Evolutionary conservation across 139 green algal species (phyloP), one percentile per base, ranked within the genome.

Genomic region (Trebouxia sp.): DNA sequence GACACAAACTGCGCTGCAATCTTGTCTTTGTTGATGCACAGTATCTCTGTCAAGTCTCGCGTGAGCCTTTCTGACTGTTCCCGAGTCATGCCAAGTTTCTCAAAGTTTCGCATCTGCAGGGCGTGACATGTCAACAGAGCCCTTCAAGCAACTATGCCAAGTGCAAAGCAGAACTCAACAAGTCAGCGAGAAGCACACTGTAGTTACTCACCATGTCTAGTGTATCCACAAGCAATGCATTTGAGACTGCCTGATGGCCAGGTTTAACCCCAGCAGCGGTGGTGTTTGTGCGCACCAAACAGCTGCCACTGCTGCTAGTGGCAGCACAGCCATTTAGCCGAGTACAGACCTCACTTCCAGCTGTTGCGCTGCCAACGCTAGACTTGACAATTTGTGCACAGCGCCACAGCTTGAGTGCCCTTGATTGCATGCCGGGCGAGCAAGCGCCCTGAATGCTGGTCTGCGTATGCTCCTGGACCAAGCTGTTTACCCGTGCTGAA

Each of bases 1-100:
- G 87, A 81, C 0, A 94, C 89, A 39, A 93, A 97, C 17, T 78
- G 76, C 15, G 92, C 89, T 15, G 90, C 87, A 80, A 96, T 88
- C 41, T 90, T 89, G 53, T 90, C 74, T 37, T 90, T 89, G 79
- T 92, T 94, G 0, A 80, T 35, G 35, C 92, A 86, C 38, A 98
- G 87, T 22, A 96, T 75, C 50, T 90, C 84, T 30, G 94, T 93
- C 12, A 98, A 83, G 30, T 90, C 69, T 56, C 81, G 17, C 0
- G 93, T 92, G 20, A 97, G 67, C 22, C 77, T 22, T 65, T 97
- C 93, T 12, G 94, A 86, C 45, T 92, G 85, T 28, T 88, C 65
- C 5, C 94, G 85, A 0, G 77, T 80, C 30, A 97, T 65, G 5
- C 88, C 88, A 1, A 85, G 8, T 10, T 47, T 58, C 56, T 92